A percentile compares a stretch with the other conserved stretches of the same genome.
These are phyloP conservation scores for Diaporthe sp. DNA, from an alignment of 2,329 filamentous ascomycete genomes.

Conservation along the genomic window DNA sequence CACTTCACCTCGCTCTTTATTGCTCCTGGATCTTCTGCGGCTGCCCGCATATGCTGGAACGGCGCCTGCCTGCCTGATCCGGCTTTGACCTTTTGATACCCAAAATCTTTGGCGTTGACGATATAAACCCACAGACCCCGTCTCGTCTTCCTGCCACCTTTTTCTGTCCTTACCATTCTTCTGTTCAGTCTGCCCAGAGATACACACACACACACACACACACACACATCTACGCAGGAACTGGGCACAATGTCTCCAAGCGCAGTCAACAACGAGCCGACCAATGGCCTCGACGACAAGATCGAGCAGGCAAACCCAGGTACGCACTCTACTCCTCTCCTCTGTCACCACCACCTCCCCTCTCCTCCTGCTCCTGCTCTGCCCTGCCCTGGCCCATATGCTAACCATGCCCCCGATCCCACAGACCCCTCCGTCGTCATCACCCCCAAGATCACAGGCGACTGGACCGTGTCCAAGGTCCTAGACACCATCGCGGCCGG, in stretches of 20 bases:
- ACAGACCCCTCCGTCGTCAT: slow-evolving; percentile 49
- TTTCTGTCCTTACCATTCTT: not conserved
- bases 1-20: not conserved
- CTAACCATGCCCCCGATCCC: not conserved
- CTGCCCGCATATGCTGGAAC: not conserved
- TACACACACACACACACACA: not conserved
- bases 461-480: slow-evolving; percentile 71
- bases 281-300: slow-evolving; percentile 13
- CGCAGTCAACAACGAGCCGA: slow-evolving; percentile 21
- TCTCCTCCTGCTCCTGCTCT: not conserved
- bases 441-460: slow-evolving; percentile 53
- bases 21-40: not conserved
- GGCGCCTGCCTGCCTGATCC: not conserved
- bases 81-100: not conserved
- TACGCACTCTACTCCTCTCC: not conserved
- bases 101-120: not conserved
- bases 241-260: slow-evolving; percentile 30
- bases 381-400: not conserved
- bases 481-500: slow-evolving; percentile 71
- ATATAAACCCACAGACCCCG: not conserved
- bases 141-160: not conserved
- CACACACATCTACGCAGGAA: too few species aligned
- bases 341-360: too few species aligned
- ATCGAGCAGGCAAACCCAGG: slow-evolving; percentile 31
- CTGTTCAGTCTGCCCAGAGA: not conserved